phyloP scores from a whole-genome alignment of 495 filamentous ascomycete species.

The Hypomontagnella submonticulosa region DNA sequence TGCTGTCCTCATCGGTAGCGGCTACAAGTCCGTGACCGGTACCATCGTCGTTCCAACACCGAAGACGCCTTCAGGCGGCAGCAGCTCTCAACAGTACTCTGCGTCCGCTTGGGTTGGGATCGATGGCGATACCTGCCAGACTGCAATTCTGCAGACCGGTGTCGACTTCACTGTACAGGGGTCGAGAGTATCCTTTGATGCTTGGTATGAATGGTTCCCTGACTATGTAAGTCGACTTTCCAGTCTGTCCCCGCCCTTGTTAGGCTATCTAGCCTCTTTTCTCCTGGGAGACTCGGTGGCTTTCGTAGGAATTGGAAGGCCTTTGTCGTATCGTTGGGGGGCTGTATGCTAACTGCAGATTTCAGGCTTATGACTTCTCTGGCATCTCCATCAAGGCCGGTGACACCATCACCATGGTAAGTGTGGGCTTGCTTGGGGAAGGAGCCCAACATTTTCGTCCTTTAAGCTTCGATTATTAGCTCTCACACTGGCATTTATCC shows the following conservation, averaged over 20 bases:
- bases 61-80: conserved; percentile 56
- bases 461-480: too few species aligned
- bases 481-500: too few species aligned
- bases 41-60: conserved; percentile 67
- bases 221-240: conserved; percentile 41
- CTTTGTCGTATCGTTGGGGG: neutral
- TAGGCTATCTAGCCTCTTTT: neutral
- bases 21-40: conserved; percentile 64
- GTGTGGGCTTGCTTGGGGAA: neutral
- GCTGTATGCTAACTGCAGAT: conserved; percentile 12
- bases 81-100: conserved; percentile 54
- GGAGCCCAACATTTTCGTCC: neutral
- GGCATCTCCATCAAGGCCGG: conserved; percentile 64
- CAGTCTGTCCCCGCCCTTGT: neutral
- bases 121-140: conserved; percentile 67
- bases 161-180: conserved; percentile 64
- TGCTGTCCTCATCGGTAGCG: conserved; percentile 62
- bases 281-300: neutral
- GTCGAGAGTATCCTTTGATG: conserved; percentile 55
- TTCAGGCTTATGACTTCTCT: conserved; percentile 64
- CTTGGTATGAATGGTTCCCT: conserved; percentile 76
- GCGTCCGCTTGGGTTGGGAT: conserved; percentile 73
- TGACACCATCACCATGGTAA: conserved; percentile 64
- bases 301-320: too few species aligned
- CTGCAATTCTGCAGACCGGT: conserved; percentile 70